Base-by-base conservation (phyloP, 352 stramenopile genomes). In the Blastocystis sp. region DNA sequence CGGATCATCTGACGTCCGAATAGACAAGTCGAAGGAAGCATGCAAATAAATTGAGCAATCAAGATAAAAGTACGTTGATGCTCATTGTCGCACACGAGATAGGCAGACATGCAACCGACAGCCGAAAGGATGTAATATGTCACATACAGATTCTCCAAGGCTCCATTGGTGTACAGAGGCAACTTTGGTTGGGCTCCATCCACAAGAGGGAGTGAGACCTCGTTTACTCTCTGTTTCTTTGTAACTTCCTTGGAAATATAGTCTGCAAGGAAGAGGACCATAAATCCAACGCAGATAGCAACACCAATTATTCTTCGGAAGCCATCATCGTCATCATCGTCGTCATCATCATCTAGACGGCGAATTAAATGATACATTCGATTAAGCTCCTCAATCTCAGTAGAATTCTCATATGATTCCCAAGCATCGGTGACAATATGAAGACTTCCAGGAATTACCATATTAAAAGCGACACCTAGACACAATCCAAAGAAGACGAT, bases 221-320 rank as follows among this genome's bases (percentile, higher is more conserved):
- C 46, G 21, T 65, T 19, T 5, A 37, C 46, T 37, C 51, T 27
- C 0, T 39, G n/a, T 56, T 83, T 83, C 46, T 83, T 83, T 24
- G 71, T 83, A 21, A 63, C 35, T 63, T 39, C 27, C 51, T 83
- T 83, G 16, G 71, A 57, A 42, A 83, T 66, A 43, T 46, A 83
- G 12, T 83, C 71, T 7, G 71, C 71, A 27, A 83, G 27, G 51
- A 83, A 83, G 19, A 83, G 42, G 1, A 83, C 5, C 71, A 83
- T 83, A 56, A 83, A 83, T 35, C 71, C 71, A 29, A 59, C 39
- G 71, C 71, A 83, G 39, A 83, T 83, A 11, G 71, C 71, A 24
- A 83, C 71, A 37, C 71, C 71, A 1, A 83, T 65, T 24, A 83
- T 83, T 37, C 71, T 27, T 37, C 71, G 21, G 71, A 83, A 83